phyloP scores from a whole-genome alignment of 495 filamentous ascomycete genomes.

The Articulospora tetracladia region DNA sequence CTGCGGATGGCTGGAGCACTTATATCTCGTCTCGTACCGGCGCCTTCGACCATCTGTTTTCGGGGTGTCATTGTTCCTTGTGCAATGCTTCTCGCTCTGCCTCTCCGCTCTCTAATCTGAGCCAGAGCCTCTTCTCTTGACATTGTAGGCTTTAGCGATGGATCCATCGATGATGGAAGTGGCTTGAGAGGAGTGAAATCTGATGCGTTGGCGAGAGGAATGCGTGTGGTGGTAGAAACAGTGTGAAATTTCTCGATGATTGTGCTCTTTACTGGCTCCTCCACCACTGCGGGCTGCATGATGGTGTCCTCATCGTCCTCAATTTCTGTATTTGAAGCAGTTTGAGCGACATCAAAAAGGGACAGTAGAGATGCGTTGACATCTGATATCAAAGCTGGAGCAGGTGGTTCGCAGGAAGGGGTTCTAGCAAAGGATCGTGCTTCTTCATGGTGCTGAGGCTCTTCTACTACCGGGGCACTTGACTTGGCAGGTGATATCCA shows the following conservation, averaged over 20 bases:
- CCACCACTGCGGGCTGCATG: background rate
- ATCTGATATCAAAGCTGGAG: slow-evolving; percentile 39
- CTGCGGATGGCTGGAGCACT: slow-evolving; percentile 35
- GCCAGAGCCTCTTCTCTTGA: slow-evolving; percentile 54
- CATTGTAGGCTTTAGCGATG: slow-evolving; percentile 48
- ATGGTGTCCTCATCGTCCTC: background rate
- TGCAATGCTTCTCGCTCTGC: slow-evolving; percentile 40
- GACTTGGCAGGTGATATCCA: slow-evolving; percentile 24
- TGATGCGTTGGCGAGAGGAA: slow-evolving; percentile 38
- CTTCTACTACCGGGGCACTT: background rate
- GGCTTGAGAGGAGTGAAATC: slow-evolving; percentile 13
- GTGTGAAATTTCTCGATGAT: slow-evolving; percentile 28
- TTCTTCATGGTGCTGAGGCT: background rate
- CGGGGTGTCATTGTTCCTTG: slow-evolving; percentile 39
- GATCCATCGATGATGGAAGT: slow-evolving; percentile 11
- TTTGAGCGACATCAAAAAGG: slow-evolving; percentile 48
- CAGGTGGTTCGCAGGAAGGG: slow-evolving; percentile 47
- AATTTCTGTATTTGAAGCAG: slow-evolving; percentile 12
- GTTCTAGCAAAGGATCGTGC: slow-evolving; percentile 34
- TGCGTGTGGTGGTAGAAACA: slow-evolving; percentile 30
- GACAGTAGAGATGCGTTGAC: slow-evolving; percentile 48
- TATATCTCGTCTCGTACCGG: slow-evolving; percentile 33
- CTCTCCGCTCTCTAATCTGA: slow-evolving; percentile 49
- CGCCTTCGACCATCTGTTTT: slow-evolving; percentile 33
- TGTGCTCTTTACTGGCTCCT: background rate